Conservation (phyloP, 1,284 basidiomycete genomes). For the Vanrija sp. region DNA sequence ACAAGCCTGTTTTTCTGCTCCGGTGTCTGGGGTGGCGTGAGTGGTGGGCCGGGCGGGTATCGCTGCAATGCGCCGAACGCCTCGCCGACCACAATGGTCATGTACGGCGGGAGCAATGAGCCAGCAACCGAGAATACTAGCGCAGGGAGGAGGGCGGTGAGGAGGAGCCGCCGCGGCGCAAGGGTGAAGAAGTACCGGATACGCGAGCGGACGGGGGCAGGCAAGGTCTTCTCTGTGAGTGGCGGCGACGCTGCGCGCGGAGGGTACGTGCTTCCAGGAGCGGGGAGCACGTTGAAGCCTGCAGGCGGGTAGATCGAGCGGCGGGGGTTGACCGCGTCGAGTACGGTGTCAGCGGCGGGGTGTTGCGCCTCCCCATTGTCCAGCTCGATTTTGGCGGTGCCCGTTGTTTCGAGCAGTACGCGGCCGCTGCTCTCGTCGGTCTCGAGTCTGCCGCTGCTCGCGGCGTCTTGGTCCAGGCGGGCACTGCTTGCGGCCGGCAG, state of each 20-base stretch:
- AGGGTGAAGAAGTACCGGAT: slow-evolving; percentile 65
- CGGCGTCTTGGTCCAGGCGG: too few relatives aligned
- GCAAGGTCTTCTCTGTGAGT: background rate
- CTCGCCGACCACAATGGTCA: slow-evolving; percentile 85
- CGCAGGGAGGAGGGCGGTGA: slow-evolving; percentile 66
- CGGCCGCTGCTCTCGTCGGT: too few relatives aligned
- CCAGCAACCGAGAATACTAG: slow-evolving; percentile 63
- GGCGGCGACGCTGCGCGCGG: background rate
- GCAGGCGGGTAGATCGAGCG: slow-evolving; percentile 26
- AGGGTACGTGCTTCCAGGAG: background rate
- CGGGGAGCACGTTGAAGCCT: background rate
- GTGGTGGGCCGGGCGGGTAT: slow-evolving; percentile 49
- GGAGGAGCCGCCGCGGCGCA: slow-evolving; percentile 56
- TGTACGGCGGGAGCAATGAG: slow-evolving; percentile 82
- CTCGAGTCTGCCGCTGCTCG: too few relatives aligned
- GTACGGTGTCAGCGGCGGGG: background rate
- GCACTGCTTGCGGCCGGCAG: too few relatives aligned
- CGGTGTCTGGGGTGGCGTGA: slow-evolving; percentile 29
- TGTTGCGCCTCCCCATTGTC: too few relatives aligned
- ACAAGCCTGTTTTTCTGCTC: slow-evolving; percentile 58
- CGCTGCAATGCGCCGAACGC: slow-evolving; percentile 73
- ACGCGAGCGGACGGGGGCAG: slow-evolving; percentile 51
- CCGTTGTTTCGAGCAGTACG: too few relatives aligned
- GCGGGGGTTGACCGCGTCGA: background rate
- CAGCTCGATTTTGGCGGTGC: too few relatives aligned